phyloP scores from a whole-genome alignment of 2,329 filamentous ascomycete species.

The Colletotrichum liriopes region DNA sequence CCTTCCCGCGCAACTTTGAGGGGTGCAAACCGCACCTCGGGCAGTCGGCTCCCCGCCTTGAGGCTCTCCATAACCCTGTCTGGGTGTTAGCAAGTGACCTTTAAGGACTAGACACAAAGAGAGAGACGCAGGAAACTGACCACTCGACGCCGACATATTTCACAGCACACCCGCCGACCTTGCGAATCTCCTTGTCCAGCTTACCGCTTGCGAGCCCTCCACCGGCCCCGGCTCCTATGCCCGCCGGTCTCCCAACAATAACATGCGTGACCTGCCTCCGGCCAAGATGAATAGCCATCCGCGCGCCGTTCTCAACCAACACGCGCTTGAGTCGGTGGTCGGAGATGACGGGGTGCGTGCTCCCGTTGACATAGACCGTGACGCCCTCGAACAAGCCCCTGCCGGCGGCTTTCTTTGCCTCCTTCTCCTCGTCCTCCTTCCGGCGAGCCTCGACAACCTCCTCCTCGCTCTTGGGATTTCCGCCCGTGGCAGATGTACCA shows the following conservation, averaged over 20 bases:
- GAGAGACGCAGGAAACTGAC: constrained; percentile 60
- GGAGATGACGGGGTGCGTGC: constrained; percentile 84
- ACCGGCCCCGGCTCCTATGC: constrained; percentile 69
- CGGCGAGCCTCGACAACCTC: constrained; percentile 51
- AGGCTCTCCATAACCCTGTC: constrained; percentile 86
- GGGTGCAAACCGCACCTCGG: constrained; percentile 80
- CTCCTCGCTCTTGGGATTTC: constrained; percentile 46
- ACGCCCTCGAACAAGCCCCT: constrained; percentile 77
- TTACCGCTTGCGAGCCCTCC: constrained; percentile 85
- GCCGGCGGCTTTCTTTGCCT: constrained; percentile 47
- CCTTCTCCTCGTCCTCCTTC: constrained; percentile 67
- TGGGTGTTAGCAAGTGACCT: neutral
- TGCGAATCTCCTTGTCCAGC: constrained; percentile 83
- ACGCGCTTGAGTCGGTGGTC: constrained; percentile 89
- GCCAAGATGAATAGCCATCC: constrained; percentile 78
- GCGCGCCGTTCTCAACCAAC: constrained; percentile 81
- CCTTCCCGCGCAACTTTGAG: constrained; percentile 73
- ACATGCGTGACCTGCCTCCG: constrained; percentile 88
- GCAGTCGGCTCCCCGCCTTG: constrained; percentile 79
- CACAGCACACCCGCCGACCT: constrained; percentile 77
- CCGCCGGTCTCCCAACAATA: constrained; percentile 77
- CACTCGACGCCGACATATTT: constrained; percentile 89
- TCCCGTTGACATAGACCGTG: constrained; percentile 89
- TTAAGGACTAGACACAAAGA: constrained; percentile 11
- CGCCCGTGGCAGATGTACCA: neutral